Evolutionary conservation across 225 moss, liverwort and hornwort species (phyloP).

Genomic region (Pseudisothecium myosuroides): DNA sequence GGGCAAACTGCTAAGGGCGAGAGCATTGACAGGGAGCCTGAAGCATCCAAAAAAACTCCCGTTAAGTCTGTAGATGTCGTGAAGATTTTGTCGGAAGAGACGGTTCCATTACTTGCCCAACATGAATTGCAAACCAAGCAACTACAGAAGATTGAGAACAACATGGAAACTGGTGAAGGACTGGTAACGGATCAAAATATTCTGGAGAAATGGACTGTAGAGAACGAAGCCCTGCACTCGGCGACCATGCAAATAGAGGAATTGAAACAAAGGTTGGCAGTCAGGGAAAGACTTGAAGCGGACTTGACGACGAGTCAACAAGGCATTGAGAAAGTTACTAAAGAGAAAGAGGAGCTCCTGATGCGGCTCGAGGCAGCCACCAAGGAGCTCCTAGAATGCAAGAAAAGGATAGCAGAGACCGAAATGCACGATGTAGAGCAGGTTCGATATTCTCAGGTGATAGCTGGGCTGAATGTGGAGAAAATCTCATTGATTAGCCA

Average conservation of each 20-base stretch:
- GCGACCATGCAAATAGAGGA: conserved; percentile 17
- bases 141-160: conserved; percentile 17
- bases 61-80: background rate
- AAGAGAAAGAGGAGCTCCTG: conserved; percentile 26
- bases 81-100: conserved; percentile 14
- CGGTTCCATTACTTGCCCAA: conserved; percentile 17
- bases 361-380: background rate
- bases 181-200: conserved; percentile 10
- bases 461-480: conserved; percentile 13
- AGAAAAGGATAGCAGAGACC: conserved; percentile 8
- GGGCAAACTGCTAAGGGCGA: background rate
- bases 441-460: conserved; percentile 8
- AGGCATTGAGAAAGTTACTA: background rate
- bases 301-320: conserved; percentile 4
- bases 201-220: conserved; percentile 24
- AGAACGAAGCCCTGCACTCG: conserved; percentile 17
- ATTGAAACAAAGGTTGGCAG: conserved; percentile 6
- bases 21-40: background rate
- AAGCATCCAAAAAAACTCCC: background rate
- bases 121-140: conserved; percentile 23
- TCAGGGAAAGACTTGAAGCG: conserved; percentile 10
- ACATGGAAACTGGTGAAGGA: conserved; percentile 19
- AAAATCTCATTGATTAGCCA: conserved; percentile 12
- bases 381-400: conserved; percentile 9
- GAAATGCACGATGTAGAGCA: conserved; percentile 8